Evolutionary conservation across 345 rosid species (phyloP).

Genomic region (Arabis hirsuta): DNA sequence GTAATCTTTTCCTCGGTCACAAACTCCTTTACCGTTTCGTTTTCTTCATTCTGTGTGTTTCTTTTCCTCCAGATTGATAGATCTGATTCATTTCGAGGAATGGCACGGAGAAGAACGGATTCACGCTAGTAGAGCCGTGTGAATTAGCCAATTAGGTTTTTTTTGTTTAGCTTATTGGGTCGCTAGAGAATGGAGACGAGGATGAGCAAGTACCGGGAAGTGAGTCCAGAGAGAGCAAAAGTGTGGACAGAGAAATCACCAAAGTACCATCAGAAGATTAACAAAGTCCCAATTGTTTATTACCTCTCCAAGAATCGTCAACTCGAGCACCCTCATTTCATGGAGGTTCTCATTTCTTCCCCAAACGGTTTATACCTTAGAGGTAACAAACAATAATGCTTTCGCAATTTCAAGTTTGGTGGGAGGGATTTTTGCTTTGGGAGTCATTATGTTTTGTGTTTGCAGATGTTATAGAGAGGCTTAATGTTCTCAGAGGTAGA

Average conservation of each 20-base stretch:
- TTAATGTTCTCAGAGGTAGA: constrained; percentile 90
- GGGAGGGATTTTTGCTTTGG: neutral
- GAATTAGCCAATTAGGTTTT: constrained; percentile 34
- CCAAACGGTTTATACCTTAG: constrained; percentile 75
- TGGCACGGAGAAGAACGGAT: neutral
- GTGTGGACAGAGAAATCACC: constrained; percentile 97
- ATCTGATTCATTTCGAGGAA: constrained; percentile 38
- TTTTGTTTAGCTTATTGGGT: neutral
- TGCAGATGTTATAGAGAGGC: constrained; percentile 84
- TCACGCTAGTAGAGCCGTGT: too few relatives aligned
- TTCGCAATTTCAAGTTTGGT: neutral
- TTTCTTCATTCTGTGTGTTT: constrained; percentile 8
- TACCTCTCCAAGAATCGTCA: constrained; percentile 87
- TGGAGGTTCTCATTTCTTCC: constrained; percentile 79
- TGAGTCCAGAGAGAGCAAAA: constrained; percentile 94
- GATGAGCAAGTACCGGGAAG: constrained; percentile 74
- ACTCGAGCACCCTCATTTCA: constrained; percentile 99
- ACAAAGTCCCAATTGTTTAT: constrained; percentile 86
- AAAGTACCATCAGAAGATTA: constrained; percentile 71
- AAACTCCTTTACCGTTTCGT: constrained; percentile 5
- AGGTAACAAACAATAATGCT: constrained; percentile 51
- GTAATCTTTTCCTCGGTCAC: neutral
- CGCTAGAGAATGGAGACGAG: constrained; percentile 59
- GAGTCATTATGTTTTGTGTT: neutral
- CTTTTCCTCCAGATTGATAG: constrained; percentile 19